Evolutionary conservation across 345 rosid genomes (phyloP).

Genomic region (Populus deltoides): DNA sequence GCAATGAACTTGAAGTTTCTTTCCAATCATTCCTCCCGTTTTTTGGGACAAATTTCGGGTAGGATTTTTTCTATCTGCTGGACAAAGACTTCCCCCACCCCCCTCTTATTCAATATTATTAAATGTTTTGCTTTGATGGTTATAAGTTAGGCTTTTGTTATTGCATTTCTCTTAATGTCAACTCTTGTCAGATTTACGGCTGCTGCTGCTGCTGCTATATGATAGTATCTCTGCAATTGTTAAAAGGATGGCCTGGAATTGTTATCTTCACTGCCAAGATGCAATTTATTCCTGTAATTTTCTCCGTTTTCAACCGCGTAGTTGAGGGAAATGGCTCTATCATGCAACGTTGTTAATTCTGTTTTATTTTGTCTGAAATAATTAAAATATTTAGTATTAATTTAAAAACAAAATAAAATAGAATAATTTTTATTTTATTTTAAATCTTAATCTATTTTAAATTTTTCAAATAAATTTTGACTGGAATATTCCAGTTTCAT

Average conservation of each 20-base stretch:
- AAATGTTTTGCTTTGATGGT: constrained; percentile 11
- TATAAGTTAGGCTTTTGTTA: constrained; percentile 85
- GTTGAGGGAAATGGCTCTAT: constrained; percentile 54
- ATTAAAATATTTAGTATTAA: too few relatives aligned
- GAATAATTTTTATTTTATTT: too few relatives aligned
- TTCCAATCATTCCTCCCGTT: too few relatives aligned
- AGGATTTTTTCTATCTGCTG: too few relatives aligned
- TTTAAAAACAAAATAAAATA: too few relatives aligned
- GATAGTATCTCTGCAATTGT: constrained; percentile 84
- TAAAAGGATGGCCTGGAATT: constrained; percentile 91
- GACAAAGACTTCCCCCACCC: not conserved
- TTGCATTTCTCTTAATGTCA: constrained; percentile 93
- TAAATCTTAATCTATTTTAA: rapidly evolving
- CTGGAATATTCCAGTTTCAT: too few relatives aligned
- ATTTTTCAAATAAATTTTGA: too few relatives aligned
- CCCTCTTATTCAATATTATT: not conserved
- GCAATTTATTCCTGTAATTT: constrained; percentile 76
- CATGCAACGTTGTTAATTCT: too few relatives aligned
- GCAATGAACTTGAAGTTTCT: too few relatives aligned
- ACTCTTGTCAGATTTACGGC: constrained; percentile 91
- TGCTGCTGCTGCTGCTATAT: constrained; percentile 48
- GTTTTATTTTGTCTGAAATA: too few relatives aligned
- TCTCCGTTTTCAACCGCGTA: constrained; percentile 49
- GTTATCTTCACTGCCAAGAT: constrained; percentile 83
- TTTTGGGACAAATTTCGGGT: too few relatives aligned